Percentiles rank a stretch among this genome's conserved stretches.
Conservation (phyloP, 345 rosid genomes). For the Arabis alpina region DNA sequence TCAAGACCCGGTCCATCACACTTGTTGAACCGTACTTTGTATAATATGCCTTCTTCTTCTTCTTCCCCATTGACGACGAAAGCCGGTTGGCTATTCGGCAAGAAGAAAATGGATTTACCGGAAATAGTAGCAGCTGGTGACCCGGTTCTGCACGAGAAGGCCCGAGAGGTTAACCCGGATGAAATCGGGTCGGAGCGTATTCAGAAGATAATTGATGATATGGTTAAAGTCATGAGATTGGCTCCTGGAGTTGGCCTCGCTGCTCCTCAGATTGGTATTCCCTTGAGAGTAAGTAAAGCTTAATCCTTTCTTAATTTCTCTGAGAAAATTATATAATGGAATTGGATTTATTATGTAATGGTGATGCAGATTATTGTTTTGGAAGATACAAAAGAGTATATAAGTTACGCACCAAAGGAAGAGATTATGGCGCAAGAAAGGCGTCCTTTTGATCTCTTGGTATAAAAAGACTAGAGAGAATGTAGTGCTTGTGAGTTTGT, state of each 20-base stretch:
- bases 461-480: constrained; percentile 15
- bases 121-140: constrained; percentile 84
- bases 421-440: constrained; percentile 75
- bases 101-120: constrained; percentile 59
- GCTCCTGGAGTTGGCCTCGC: constrained; percentile 98
- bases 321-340: not conserved
- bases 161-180: constrained; percentile 68
- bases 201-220: constrained; percentile 85
- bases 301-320: not conserved
- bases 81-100: constrained; percentile 97
- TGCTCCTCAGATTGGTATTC: constrained; percentile 93
- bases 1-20: constrained; percentile 25
- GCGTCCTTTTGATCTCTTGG: constrained; percentile 81
- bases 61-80: constrained; percentile 51
- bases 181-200: constrained; percentile 83
- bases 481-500: constrained; percentile 6
- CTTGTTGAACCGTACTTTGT: constrained; percentile 32
- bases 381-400: constrained; percentile 87
- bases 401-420: constrained; percentile 77
- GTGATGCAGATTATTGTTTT: constrained; percentile 72
- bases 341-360: not conserved
- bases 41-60: constrained; percentile 30
- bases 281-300: constrained; percentile 55
- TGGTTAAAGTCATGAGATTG: constrained; percentile 72
- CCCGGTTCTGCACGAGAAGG: constrained; percentile 87